Conservation (phyloP, 75 land plant genomes). For the Pinus taeda region DNA sequence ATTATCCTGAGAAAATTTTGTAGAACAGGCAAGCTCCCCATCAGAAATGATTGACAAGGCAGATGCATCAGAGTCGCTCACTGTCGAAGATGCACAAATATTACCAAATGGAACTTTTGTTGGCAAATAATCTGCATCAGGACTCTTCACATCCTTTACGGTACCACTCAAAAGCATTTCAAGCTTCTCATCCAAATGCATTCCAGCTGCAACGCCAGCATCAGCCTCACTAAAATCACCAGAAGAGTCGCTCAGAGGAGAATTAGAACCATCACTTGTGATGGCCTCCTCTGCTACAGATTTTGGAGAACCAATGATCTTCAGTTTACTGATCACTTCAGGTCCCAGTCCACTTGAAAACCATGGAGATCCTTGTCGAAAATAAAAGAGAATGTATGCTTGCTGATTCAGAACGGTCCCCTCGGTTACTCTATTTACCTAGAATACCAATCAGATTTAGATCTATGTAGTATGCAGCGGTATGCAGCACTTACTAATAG, state of each 20-base stretch:
- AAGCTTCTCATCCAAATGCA: not conserved
- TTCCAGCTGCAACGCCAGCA: constrained; percentile 2
- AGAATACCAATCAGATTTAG: not conserved
- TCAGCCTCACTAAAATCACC: constrained; percentile 2
- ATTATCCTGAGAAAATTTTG: not conserved
- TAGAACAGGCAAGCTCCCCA: not conserved
- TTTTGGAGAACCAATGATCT: not conserved
- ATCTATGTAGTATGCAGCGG: no score
- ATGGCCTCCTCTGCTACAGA: not conserved
- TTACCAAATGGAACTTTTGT: not conserved
- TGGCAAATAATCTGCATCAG: not conserved
- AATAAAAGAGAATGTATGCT: constrained; percentile 82
- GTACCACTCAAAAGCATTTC: not conserved
- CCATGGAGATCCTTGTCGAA: constrained; percentile 43
- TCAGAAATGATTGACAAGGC: not conserved
- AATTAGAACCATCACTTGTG: not conserved
- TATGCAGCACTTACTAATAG: not conserved
- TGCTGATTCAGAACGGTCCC: constrained; percentile 43
- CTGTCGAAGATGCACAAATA: not conserved
- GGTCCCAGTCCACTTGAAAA: constrained; percentile 26
- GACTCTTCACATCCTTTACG: not conserved
- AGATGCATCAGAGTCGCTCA: not conserved
- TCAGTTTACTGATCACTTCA: not conserved
- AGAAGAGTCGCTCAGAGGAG: not conserved
- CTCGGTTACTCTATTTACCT: constrained; percentile 57